Evolutionary conservation across 176 grass and related monocot species (phyloP).

Genomic region (Bromus sterilis): DNA sequence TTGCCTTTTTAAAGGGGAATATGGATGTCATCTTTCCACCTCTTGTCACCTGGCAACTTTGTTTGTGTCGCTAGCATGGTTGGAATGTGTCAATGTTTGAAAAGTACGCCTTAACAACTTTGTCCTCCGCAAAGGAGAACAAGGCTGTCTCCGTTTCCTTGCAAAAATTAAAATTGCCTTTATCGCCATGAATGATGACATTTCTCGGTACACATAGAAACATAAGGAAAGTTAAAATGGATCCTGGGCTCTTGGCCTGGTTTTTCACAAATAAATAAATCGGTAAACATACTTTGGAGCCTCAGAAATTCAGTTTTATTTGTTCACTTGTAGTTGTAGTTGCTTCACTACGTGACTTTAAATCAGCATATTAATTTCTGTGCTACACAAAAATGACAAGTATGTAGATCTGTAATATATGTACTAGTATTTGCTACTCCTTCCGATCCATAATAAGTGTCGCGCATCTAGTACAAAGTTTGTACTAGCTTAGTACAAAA

Average conservation of each 20-base stretch:
- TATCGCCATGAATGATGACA: background rate
- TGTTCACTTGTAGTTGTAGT: background rate
- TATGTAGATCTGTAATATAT: background rate
- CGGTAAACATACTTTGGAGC: background rate
- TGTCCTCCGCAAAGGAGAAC: background rate
- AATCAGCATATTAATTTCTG: background rate
- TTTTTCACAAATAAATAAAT: background rate
- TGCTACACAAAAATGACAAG: no score
- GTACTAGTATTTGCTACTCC: background rate
- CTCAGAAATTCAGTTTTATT: background rate
- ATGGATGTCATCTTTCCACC: background rate
- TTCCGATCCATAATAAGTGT: background rate
- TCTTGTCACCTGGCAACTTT: background rate
- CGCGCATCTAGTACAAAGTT: no score
- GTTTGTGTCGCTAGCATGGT: background rate
- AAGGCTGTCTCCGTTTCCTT: background rate
- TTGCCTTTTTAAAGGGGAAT: background rate
- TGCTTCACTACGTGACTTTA: background rate
- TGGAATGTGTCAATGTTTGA: background rate
- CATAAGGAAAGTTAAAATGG: background rate
- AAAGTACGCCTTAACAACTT: background rate
- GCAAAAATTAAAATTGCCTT: background rate
- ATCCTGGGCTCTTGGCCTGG: background rate
- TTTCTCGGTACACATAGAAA: background rate
- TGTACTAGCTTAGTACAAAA: no score